Evolutionary conservation across 2,329 filamentous ascomycete genomes (phyloP).

Genomic region (Aspergillus ochraceoroseus): DNA sequence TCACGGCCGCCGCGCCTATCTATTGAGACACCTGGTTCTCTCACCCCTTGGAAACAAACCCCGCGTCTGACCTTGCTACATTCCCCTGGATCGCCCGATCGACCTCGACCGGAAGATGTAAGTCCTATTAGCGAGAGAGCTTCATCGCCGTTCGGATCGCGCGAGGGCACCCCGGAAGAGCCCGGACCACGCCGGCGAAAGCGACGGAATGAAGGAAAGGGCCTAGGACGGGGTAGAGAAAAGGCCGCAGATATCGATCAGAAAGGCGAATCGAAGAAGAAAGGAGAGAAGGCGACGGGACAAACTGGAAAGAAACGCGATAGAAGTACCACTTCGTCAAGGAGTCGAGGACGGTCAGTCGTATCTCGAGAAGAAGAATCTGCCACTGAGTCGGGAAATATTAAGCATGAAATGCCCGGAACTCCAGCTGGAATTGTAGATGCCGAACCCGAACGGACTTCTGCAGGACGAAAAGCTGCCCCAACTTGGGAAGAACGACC

Average conservation of each 20-base stretch:
- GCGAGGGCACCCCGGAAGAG: constrained; percentile 27
- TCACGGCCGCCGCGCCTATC: constrained; percentile 35
- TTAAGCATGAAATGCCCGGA: constrained; percentile 34
- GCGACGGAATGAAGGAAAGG: constrained; percentile 22
- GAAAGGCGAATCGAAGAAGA: constrained; percentile 22
- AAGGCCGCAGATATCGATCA: constrained; percentile 17
- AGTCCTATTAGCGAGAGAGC: constrained; percentile 45
- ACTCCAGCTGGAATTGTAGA: constrained; percentile 35
- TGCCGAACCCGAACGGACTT: constrained; percentile 29
- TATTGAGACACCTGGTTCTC: constrained; percentile 39
- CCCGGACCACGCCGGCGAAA: constrained; percentile 20
- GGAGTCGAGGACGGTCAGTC: constrained; percentile 37
- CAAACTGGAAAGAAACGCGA: constrained; percentile 30
- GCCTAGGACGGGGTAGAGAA: constrained; percentile 22
- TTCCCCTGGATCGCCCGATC: constrained; percentile 39
- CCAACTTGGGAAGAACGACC: constrained; percentile 26
- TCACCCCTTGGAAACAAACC: constrained; percentile 44
- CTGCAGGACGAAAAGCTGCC: constrained; percentile 28
- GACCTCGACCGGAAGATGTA: constrained; percentile 42
- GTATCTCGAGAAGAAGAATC: constrained; percentile 34
- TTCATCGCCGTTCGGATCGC: constrained; percentile 34
- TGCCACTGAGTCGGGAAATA: constrained; percentile 22
- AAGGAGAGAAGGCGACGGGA: constrained; percentile 25
- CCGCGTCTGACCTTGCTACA: constrained; percentile 33
- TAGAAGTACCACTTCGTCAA: constrained; percentile 34